phyloP scores from a whole-genome alignment of 2,329 filamentous ascomycete genomes.

The Penicillium sp. region DNA sequence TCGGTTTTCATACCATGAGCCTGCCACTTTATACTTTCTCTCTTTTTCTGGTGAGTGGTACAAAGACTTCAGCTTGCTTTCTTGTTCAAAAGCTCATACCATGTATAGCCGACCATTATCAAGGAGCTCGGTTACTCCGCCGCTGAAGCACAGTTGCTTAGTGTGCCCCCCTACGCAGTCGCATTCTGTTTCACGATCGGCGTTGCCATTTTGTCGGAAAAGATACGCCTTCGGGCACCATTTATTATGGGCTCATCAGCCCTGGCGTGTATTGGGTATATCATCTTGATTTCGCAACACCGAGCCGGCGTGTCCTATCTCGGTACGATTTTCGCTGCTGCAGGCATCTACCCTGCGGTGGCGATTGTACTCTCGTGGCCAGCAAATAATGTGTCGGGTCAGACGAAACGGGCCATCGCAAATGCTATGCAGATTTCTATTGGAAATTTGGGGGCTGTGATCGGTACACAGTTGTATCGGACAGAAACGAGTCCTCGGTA shows the following conservation, averaged over 20 bases:
- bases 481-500: constrained; percentile 64
- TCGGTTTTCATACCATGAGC: constrained; percentile 22
- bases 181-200: constrained; percentile 63
- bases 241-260: constrained; percentile 65
- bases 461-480: constrained; percentile 73
- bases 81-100: background rate
- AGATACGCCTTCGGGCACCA: constrained; percentile 59
- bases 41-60: constrained; percentile 37
- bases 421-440: constrained; percentile 75
- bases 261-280: constrained; percentile 66
- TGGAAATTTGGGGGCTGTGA: constrained; percentile 69
- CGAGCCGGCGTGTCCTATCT: constrained; percentile 63
- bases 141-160: constrained; percentile 57
- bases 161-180: constrained; percentile 67
- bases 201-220: constrained; percentile 65
- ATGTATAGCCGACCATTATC: constrained; percentile 46
- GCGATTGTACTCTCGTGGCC: constrained; percentile 71
- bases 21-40: constrained; percentile 48
- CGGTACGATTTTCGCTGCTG: constrained; percentile 66
- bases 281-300: constrained; percentile 60
- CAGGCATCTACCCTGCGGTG: constrained; percentile 68
- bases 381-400: constrained; percentile 71
- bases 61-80: background rate
- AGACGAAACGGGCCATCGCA: constrained; percentile 70
- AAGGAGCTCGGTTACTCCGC: constrained; percentile 47